Base-by-base conservation (phyloP, 306 rosid species). In the Lathyrus sativus region DNA sequence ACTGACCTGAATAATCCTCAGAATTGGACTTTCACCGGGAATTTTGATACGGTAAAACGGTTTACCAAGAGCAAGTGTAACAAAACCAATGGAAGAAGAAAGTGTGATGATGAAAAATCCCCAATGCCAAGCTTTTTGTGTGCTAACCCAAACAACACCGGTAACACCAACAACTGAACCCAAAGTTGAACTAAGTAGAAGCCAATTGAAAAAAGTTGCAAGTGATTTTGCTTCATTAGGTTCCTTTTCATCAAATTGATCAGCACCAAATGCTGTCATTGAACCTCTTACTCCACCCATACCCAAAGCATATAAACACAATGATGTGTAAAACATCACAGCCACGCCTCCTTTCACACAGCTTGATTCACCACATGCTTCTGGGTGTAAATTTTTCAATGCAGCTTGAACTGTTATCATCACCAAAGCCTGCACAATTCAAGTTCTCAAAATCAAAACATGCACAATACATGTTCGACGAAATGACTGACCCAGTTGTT, bases 211-310 rank as follows among this genome's bases (percentile, higher is more conserved):
- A 65, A 77, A 91, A 59, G 75, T 87, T 10, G 91, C 84, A 1
- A 89, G 77, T 22, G 86, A 85, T 61, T 87, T 89, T 3, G 82
- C 85, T 75, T 89, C 91, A 68, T 12, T 74, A 3, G 85, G 91
- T 37, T 82, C 79, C 58, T 83, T 84, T 8, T 79, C 72, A 69
- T 87, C 76, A 74, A 89, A 91, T 22, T 91, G 96, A 66, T 91
- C 96, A 14, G 95, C 96, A n/a, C 97, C 97, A 17, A 91, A 81
- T 15, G 96, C 85, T 4, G 95, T 78, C 62, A 91, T 74, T 0
- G 90, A 76, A 4, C 96, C 96, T 74, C 85, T 87, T 1, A 89
- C 95, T 45, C 96, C 97, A 2, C 97, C 97, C 0, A 77, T 42
- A 0, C 91, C 95, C 48, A 89, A 31, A 17, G 97, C 96, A 22